Evolutionary conservation across 202 grass and related monocot genomes (phyloP), one percentile per base, ranked within the genome.

Genomic region (Zoysia matrella): DNA sequence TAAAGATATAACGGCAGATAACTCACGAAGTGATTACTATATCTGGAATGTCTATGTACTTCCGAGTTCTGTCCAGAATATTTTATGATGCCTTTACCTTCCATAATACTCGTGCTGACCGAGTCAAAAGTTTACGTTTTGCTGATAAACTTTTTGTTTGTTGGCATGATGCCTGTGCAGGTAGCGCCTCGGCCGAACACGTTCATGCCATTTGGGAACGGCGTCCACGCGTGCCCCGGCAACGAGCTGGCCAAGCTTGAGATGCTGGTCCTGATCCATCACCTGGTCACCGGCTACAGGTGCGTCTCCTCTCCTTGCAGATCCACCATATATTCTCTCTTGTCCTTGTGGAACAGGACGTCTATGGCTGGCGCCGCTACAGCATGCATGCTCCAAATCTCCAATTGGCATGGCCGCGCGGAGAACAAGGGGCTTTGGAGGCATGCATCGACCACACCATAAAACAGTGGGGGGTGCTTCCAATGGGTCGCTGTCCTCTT

Each of bases 131-230:
- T 36, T 36, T 36, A 36, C 30, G 30, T 36, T 36, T 36, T 36
- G 30, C 30, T 36, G 30, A 36, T 36, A 36, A 36, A 36, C 30
- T 36, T 36, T 36, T 36, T 36, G 2, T 22, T 30, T 36, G 18
- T 41, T 67, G 64, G 52, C 47, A 51, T 6, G 46, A 65, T 22
- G 42, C 53, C 6, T 61, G 36, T 74, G 67, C 87, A 94, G 91
- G 83, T 75, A 48, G 76, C 91, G 40, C 91, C 91, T 7, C 87
- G 85, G 18, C 88, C 91, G 30, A 91, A 36, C 30, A 36, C 30
- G 30, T 36, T 36, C 30, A 36, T 36, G 30, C 30, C 30, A 36
- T 36, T 36, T 36, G 30, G 30, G 30, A 36, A 36, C 30, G 30
- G 30, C 30, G 30, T 36, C 30, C 30, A 36, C 30, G 30, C 30